These are phyloP conservation scores for peach (Prunus persica) DNA, from an alignment of 306 rosid genomes.

Conservation along the genomic window DNA sequence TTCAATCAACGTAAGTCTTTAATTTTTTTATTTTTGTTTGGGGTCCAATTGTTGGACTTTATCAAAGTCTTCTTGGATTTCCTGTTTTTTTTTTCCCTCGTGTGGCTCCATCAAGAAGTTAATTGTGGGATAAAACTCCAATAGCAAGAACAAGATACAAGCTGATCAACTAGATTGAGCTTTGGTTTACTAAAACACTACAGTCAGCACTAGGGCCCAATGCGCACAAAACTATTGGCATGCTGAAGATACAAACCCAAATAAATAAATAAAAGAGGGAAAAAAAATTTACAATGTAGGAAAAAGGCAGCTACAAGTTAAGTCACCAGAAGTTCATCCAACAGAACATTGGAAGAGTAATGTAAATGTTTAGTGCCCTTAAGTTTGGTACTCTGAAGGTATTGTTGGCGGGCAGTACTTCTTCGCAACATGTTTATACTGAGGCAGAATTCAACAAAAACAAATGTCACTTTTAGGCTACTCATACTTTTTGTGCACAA, in stretches of 20 bases:
- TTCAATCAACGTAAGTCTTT: too few species aligned
- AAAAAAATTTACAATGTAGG: conserved; percentile 31
- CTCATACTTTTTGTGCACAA: background rate
- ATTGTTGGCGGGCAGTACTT: conserved; percentile 65
- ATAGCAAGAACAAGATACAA: background rate
- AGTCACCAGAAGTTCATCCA: conserved; percentile 35
- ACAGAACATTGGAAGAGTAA: conserved; percentile 38
- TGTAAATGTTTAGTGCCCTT: conserved; percentile 11
- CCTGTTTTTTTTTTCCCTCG: too few species aligned
- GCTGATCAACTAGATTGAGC: background rate
- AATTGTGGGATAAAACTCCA: background rate
- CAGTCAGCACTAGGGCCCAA: conserved; percentile 7
- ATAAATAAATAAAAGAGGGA: background rate
- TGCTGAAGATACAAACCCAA: conserved; percentile 10
- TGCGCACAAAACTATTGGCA: conserved; percentile 23
- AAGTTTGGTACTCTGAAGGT: conserved; percentile 63
- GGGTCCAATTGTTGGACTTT: too few species aligned
- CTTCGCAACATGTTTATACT: conserved; percentile 91
- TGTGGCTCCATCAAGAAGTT: background rate
- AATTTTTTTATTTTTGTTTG: too few species aligned
- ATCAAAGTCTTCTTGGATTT: too few species aligned
- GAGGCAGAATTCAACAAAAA: conserved; percentile 22
- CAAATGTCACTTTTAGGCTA: background rate
- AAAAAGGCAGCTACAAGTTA: conserved; percentile 7
- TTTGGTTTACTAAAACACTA: conserved; percentile 2